These are phyloP conservation scores for Chlorophyllum brunneum DNA, from an alignment of 768 basidiomycete genomes.

Conservation along the genomic window DNA sequence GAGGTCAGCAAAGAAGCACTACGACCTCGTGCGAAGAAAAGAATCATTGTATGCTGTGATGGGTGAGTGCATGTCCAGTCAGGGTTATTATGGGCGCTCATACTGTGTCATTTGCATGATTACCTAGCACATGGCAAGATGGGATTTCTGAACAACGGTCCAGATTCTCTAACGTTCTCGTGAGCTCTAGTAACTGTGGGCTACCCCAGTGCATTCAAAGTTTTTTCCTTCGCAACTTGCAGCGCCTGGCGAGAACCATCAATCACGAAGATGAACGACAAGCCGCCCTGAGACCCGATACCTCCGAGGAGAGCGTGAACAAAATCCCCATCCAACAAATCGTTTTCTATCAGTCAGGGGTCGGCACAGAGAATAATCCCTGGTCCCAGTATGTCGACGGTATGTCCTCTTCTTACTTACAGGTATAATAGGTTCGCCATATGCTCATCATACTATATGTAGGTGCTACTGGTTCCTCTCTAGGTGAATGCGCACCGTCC, in stretches of 20 bases:
- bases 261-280: constrained; percentile 43
- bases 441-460: no score
- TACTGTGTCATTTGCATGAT: neutral
- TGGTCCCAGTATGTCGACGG: constrained; percentile 63
- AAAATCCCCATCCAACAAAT: constrained; percentile 46
- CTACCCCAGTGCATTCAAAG: neutral
- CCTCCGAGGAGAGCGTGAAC: neutral
- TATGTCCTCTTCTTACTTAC: constrained; percentile 19
- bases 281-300: constrained; percentile 16
- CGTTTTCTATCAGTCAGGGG: constrained; percentile 62
- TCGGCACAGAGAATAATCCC: constrained; percentile 53
- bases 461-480: constrained; percentile 62
- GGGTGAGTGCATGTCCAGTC: constrained; percentile 42
- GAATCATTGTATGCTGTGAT: constrained; percentile 73
- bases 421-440: neutral
- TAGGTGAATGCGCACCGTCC: constrained; percentile 39
- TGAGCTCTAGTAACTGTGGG: constrained; percentile 23
- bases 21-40: constrained; percentile 36
- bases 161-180: constrained; percentile 55
- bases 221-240: neutral
- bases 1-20: constrained; percentile 16
- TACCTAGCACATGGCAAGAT: constrained; percentile 68
- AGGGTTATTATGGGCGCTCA: neutral
- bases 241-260: constrained; percentile 55
- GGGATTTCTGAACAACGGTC: constrained; percentile 44